Evolutionary conservation across 108 stramenopile species (phyloP).

Genomic region (Mayamaea pseudoterrestris): DNA sequence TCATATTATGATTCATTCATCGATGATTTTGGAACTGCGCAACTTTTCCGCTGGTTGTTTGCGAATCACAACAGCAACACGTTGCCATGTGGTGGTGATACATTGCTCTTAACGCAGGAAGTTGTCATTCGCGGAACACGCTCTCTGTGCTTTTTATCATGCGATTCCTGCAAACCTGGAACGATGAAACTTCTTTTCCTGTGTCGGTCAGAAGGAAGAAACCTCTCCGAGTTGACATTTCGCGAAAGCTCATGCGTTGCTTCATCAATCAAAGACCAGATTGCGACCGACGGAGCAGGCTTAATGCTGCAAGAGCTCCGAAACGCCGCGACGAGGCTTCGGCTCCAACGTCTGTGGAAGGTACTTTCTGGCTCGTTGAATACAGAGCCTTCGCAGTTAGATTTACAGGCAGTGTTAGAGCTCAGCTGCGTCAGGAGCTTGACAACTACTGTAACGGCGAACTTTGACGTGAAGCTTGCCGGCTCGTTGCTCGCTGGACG

Average conservation of each 20-base stretch:
- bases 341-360: slow-evolving; percentile 21
- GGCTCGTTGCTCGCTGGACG: slow-evolving; percentile 3
- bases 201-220: slow-evolving; percentile 22
- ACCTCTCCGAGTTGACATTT: slow-evolving; percentile 29
- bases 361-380: slow-evolving; percentile 3
- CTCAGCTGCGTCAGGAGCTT: neutral
- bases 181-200: slow-evolving; percentile 20
- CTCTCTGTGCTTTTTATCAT: slow-evolving; percentile 21
- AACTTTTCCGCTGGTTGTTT: slow-evolving; percentile 16
- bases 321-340: slow-evolving; percentile 12
- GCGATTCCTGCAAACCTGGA: slow-evolving; percentile 2
- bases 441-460: neutral
- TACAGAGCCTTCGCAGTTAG: neutral
- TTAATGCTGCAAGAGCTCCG: slow-evolving; percentile 15
- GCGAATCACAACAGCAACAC: slow-evolving; percentile 12
- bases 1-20: slow-evolving; percentile 21
- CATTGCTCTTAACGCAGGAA: slow-evolving; percentile 16
- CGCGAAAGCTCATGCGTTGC: slow-evolving; percentile 23
- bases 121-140: slow-evolving; percentile 17
- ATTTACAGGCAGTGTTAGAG: neutral
- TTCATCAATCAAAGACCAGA: slow-evolving; percentile 24
- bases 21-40: slow-evolving; percentile 12
- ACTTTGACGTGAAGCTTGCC: neutral
- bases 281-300: slow-evolving; percentile 18
- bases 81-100: slow-evolving; percentile 11